A percentile compares a stretch with the other conserved stretches of the same genome.
These are phyloP conservation scores for Fusarium redolens DNA, from an alignment of 2,329 filamentous ascomycete genomes.

Conservation along the genomic window DNA sequence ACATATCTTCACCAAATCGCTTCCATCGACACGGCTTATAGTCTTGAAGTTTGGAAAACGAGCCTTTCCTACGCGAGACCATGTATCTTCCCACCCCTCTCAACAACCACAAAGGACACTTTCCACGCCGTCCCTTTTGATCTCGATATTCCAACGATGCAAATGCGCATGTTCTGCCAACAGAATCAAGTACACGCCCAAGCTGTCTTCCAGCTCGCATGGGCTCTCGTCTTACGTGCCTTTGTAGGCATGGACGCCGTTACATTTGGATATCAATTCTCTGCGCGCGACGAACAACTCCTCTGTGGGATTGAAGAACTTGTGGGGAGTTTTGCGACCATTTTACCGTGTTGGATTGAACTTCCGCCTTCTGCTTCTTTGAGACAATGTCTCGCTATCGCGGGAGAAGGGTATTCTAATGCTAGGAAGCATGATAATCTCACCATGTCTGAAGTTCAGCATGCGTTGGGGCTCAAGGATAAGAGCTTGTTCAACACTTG, in stretches of 20 bases:
- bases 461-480: slow-evolving; percentile 57
- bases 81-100: slow-evolving; percentile 60
- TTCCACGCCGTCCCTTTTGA: slow-evolving; percentile 54
- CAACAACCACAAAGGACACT: slow-evolving; percentile 33
- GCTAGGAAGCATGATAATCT: slow-evolving; percentile 55
- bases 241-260: slow-evolving; percentile 65
- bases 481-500: slow-evolving; percentile 63
- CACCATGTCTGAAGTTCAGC: slow-evolving; percentile 59
- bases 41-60: slow-evolving; percentile 60
- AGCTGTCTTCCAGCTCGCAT: slow-evolving; percentile 67
- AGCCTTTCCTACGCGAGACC: slow-evolving; percentile 53
- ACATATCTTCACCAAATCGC: slow-evolving; percentile 45
- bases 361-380: slow-evolving; percentile 50
- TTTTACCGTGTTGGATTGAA: slow-evolving; percentile 50
- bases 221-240: slow-evolving; percentile 66
- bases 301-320: slow-evolving; percentile 55
- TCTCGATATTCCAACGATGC: slow-evolving; percentile 54
- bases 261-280: slow-evolving; percentile 64
- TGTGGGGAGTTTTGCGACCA: slow-evolving; percentile 60
- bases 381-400: slow-evolving; percentile 46
- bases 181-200: slow-evolving; percentile 57
- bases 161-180: slow-evolving; percentile 57
- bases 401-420: slow-evolving; percentile 45
- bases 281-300: slow-evolving; percentile 57
- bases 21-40: slow-evolving; percentile 47